These are phyloP conservation scores for Citrus sp. DNA, from an alignment of 345 rosid species.

Conservation along the genomic window DNA sequence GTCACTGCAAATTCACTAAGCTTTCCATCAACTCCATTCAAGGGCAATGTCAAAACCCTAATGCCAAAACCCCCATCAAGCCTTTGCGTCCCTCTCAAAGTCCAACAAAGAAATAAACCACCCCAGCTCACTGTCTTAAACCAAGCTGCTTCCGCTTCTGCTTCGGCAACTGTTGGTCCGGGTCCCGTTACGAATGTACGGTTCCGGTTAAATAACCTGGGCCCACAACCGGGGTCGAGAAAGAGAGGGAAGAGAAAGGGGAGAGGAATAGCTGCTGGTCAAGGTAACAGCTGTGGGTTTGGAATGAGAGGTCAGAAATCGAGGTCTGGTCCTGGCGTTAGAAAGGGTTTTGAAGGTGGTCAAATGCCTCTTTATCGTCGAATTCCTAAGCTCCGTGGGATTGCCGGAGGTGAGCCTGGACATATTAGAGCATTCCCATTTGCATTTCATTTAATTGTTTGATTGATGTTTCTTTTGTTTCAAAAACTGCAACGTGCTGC, in stretches of 20 bases:
- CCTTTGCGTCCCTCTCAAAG: conserved; percentile 18
- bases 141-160: conserved; percentile 25
- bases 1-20: conserved; percentile 22
- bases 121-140: conserved; percentile 25
- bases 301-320: conserved; percentile 99
- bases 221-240: conserved; percentile 90
- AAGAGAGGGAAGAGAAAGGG: conserved; percentile 91
- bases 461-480: neutral
- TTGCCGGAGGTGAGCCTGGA: conserved; percentile 72
- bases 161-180: conserved; percentile 2
- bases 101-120: conserved; percentile 13
- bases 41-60: conserved; percentile 13
- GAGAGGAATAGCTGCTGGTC: conserved; percentile 85
- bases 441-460: neutral
- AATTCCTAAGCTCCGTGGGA: conserved; percentile 84
- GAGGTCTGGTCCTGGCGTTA: conserved; percentile 85
- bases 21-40: conserved; percentile 22
- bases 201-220: conserved; percentile 74
- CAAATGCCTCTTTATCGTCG: conserved; percentile 94
- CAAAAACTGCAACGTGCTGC: neutral
- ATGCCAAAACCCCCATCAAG: neutral
- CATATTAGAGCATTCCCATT: too few relatives aligned
- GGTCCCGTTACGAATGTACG: conserved; percentile 27
- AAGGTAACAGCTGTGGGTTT: conserved; percentile 89
- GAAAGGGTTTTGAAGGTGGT: conserved; percentile 93